These are phyloP conservation scores for Medicago ruthenica DNA, from an alignment of 306 rosid genomes.

Conservation along the genomic window DNA sequence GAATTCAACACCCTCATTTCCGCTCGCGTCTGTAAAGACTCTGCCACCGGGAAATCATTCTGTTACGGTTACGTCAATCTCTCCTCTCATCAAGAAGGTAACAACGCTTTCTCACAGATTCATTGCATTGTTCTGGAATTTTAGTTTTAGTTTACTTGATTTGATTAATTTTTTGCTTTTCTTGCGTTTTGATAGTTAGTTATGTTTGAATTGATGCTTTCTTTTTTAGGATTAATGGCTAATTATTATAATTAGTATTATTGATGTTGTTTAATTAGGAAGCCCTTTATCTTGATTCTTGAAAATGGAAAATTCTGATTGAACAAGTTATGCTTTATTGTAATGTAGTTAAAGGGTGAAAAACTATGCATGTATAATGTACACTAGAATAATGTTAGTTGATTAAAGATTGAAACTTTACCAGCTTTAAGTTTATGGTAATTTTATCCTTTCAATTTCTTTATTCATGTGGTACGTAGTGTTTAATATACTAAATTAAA, in stretches of 20 bases:
- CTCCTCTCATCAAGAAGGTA: conserved; percentile 56
- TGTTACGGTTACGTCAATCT: conserved; percentile 85
- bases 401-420: not conserved
- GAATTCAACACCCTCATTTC: conserved; percentile 60
- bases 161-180: not conserved
- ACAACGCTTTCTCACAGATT: not conserved
- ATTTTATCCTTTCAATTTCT: too few relatives aligned
- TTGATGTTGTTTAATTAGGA: not conserved
- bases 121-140: not conserved
- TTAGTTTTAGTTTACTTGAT: not conserved
- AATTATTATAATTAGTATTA: not conserved
- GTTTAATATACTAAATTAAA: too few relatives aligned
- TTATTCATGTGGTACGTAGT: too few relatives aligned
- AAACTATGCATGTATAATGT: not conserved
- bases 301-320: not conserved
- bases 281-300: not conserved
- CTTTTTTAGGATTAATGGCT: not conserved
- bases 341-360: not conserved
- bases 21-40: conserved; percentile 67
- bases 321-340: not conserved
- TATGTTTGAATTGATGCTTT: not conserved
- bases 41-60: conserved; percentile 65
- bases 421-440: too few relatives aligned
- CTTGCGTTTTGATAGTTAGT: not conserved
- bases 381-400: not conserved